Evolutionary conservation across 164 flowering plant species (phyloP), one percentile per base, ranked within the genome.

Genomic region (Piper longum): DNA sequence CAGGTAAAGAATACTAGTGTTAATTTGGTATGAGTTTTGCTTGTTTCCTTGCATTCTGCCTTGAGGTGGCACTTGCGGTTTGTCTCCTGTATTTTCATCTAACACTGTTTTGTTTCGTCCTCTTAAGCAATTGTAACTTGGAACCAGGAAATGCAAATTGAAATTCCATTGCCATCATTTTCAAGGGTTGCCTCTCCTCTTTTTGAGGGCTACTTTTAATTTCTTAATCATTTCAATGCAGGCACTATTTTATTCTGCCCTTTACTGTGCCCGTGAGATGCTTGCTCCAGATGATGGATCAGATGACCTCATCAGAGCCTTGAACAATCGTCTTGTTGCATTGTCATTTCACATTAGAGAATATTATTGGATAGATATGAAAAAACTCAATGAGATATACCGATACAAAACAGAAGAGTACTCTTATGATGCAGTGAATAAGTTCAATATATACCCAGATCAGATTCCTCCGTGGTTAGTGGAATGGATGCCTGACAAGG

Each of bases 401-500:
- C 82, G 96, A 4, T 91, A 91, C 78, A 84, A 85, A 69, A 91
- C 96, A 40, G 97, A 91, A 70, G 98, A 91, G 68, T 91, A 91
- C 72, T 91, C 98, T 0, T 88, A 75, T 69, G 96, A 88, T 77
- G 98, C 98, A 39, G 91, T 88, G 51, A 91, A 91, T 73, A 91
- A 91, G 79, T 91, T 88, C 78, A 91, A 91, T 61, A 87, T 91
- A 64, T 88, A 88, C 69, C 96, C 98, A 39, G 98, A 91, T 76
- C 96, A 89, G 67, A 84, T 91, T 59, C 81, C 98, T 65, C 81
- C 87, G 4, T 91, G 96, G 96, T 72, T 88, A 41, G 88, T 84
- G 66, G 92, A 81, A 19, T 91, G 87, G 82, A 85, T 91, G 92
- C 95, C 98, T 39, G 67, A 41, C n/a, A 79, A 59, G 68, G 98